phyloP scores from a whole-genome alignment of 768 basidiomycete species.

The Auricularia sp. region DNA sequence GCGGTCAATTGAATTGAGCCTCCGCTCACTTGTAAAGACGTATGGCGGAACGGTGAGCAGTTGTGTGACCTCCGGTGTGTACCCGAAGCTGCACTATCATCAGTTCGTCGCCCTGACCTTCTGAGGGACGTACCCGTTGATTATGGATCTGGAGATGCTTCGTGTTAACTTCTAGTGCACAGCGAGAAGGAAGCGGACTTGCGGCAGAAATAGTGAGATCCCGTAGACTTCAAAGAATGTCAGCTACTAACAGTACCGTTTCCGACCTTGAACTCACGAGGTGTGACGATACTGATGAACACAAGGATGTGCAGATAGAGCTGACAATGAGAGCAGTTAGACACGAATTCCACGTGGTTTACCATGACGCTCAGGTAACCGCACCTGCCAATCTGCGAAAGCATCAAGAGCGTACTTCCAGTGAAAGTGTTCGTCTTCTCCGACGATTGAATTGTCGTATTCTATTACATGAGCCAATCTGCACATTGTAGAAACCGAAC shows the following conservation, averaged over 20 bases:
- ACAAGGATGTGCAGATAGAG: constrained; percentile 47
- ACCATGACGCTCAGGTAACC: neutral
- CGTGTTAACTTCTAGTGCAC: neutral
- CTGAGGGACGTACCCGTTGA: constrained; percentile 31
- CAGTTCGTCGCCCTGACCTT: neutral
- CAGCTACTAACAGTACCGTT: too few relatives aligned
- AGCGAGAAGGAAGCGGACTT: constrained; percentile 18
- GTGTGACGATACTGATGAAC: constrained; percentile 47
- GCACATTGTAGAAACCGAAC: too few relatives aligned
- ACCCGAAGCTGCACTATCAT: constrained; percentile 2
- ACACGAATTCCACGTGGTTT: too few relatives aligned
- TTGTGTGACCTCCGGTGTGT: constrained; percentile 6
- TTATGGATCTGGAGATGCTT: constrained; percentile 39
- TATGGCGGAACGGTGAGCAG: constrained; percentile 8
- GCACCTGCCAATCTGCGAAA: constrained; percentile 53
- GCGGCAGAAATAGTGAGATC: constrained; percentile 63
- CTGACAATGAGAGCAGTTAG: constrained; percentile 10
- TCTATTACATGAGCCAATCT: constrained; percentile 21
- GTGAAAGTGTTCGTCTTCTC: constrained; percentile 53
- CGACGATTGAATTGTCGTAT: constrained; percentile 44
- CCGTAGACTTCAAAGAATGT: constrained; percentile 41
- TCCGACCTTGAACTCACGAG: constrained; percentile 34
- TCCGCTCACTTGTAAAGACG: constrained; percentile 3
- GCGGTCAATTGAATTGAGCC: neutral
- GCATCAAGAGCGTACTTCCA: constrained; percentile 43